Percentiles rank a stretch among this genome's conserved stretches.
Conservation (phyloP, 805 yeast species). For the Candida lessepsii region DNA sequence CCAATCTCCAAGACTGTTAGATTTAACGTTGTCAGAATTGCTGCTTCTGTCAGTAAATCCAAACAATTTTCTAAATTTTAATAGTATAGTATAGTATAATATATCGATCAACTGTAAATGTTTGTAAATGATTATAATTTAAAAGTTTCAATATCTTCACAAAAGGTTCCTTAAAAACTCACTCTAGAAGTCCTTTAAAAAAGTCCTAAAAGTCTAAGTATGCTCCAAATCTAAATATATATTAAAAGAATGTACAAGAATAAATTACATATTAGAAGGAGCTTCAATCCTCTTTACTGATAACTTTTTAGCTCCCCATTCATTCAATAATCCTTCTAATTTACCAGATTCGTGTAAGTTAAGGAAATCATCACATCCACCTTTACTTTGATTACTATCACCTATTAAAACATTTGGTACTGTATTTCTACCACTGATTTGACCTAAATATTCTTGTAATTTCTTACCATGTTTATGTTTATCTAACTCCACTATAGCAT, state of each 20-base stretch:
- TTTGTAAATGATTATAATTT: too few species aligned
- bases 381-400: conserved; percentile 59
- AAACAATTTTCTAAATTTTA: conserved; percentile 98
- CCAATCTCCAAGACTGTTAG: conserved; percentile 99
- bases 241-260: not conserved
- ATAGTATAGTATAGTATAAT: conserved; percentile 22
- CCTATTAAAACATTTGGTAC: conserved; percentile 88
- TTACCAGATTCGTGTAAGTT: conserved; percentile 56
- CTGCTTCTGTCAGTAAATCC: conserved; percentile 81
- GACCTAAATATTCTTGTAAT: conserved; percentile 69
- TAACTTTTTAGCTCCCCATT: conserved; percentile 63
- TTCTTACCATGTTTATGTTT: conserved; percentile 71
- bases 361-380: conserved; percentile 84
- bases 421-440: conserved; percentile 72
- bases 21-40: conserved; percentile 98
- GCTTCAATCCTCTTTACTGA: conserved; percentile 50
- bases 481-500: conserved; percentile 78
- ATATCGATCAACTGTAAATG: conserved; percentile 8
- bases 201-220: too few species aligned
- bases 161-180: too few species aligned
- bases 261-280: conserved; percentile 49
- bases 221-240: too few species aligned
- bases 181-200: too few species aligned
- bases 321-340: conserved; percentile 49
- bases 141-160: too few species aligned